Evolutionary conservation across 192 early-diverging fungal genomes (phyloP).

Genomic region (Coemansia sp.): DNA sequence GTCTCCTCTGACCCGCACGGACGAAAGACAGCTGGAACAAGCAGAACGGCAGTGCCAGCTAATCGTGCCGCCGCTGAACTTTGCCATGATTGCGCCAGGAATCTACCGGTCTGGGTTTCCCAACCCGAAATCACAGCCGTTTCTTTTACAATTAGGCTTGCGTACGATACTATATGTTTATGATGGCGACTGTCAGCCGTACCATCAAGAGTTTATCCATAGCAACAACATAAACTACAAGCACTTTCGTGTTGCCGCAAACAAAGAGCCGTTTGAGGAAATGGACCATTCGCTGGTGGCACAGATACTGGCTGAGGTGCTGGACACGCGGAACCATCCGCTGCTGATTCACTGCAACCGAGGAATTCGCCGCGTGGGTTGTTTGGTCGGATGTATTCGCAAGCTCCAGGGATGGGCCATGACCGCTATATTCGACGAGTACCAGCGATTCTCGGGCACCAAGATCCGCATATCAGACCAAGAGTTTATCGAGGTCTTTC

Average conservation of each 20-base stretch:
- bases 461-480: slow-evolving; percentile 89
- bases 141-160: slow-evolving; percentile 79
- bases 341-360: slow-evolving; percentile 92
- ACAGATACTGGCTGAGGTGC: slow-evolving; percentile 31
- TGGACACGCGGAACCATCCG: slow-evolving; percentile 53
- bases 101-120: slow-evolving; percentile 95
- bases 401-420: slow-evolving; percentile 95
- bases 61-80: slow-evolving; percentile 90
- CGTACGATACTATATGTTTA: slow-evolving; percentile 84
- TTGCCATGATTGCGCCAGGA: slow-evolving; percentile 88
- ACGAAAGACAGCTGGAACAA: slow-evolving; percentile 26
- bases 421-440: slow-evolving; percentile 97
- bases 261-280: slow-evolving; percentile 66
- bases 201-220: slow-evolving; percentile 68
- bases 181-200: slow-evolving; percentile 69
- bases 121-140: slow-evolving; percentile 85
- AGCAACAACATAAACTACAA: slow-evolving; percentile 71
- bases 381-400: slow-evolving; percentile 87
- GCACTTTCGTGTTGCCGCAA: slow-evolving; percentile 80
- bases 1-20: slow-evolving; percentile 11
- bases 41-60: slow-evolving; percentile 47
- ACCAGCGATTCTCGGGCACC: slow-evolving; percentile 86
- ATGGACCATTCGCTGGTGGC: slow-evolving; percentile 36
- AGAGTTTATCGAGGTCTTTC: slow-evolving; percentile 68
- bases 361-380: slow-evolving; percentile 92